These are phyloP conservation scores for Vigna radiata DNA, from an alignment of 306 rosid genomes.

Conservation along the genomic window DNA sequence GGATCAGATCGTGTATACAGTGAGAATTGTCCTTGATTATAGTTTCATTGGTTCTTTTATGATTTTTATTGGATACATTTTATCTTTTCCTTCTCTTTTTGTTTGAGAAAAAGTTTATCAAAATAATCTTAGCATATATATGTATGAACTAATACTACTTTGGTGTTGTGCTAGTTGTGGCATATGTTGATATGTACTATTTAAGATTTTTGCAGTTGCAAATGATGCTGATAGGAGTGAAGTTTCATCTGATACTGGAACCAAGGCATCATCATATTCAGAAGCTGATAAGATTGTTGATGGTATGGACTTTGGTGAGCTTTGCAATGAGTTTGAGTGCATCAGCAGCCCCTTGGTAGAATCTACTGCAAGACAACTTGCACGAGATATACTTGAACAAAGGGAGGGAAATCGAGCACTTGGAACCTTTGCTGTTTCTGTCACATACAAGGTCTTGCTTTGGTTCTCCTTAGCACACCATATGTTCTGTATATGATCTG, in stretches of 20 bases:
- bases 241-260: slow-evolving; percentile 50
- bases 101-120: too few relatives aligned
- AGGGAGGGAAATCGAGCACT: slow-evolving; percentile 86
- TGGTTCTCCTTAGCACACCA: neutral
- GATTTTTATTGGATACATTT: too few relatives aligned
- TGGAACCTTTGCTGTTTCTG: slow-evolving; percentile 73
- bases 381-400: slow-evolving; percentile 80
- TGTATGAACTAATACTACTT: too few relatives aligned
- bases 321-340: slow-evolving; percentile 97
- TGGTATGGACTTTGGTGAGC: slow-evolving; percentile 86
- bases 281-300: slow-evolving; percentile 86
- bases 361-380: slow-evolving; percentile 92
- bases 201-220: slow-evolving; percentile 54
- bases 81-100: too few relatives aligned
- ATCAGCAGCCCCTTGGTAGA: slow-evolving; percentile 94
- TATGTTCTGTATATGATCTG: neutral
- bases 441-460: slow-evolving; percentile 70
- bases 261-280: slow-evolving; percentile 44
- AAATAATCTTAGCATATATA: too few relatives aligned
- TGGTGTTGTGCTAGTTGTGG: neutral
- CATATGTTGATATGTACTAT: neutral
- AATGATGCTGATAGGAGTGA: slow-evolving; percentile 66
- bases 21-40: neutral
- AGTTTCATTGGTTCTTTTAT: neutral
- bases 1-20: neutral